Percentiles rank a stretch among this genome's conserved stretches.
These are phyloP conservation scores for Colletotrichum nymphaeae DNA, from an alignment of 2,329 filamentous ascomycete species.

Conservation along the genomic window DNA sequence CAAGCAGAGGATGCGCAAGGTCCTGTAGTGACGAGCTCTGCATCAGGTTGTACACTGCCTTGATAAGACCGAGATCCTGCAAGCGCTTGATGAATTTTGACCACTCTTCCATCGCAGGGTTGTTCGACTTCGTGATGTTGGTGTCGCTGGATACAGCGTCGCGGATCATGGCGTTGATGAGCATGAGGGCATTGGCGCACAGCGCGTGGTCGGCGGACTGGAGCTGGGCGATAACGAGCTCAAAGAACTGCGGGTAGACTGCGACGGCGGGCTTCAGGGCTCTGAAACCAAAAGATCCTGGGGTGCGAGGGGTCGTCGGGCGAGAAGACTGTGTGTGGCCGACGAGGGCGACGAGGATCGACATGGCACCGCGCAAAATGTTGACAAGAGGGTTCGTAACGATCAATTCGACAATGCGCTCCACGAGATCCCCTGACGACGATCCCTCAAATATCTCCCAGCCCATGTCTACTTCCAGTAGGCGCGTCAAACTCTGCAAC, in stretches of 20 bases:
- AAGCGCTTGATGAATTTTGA: slow-evolving; percentile 93
- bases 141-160: slow-evolving; percentile 85
- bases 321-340: slow-evolving; percentile 78
- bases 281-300: slow-evolving; percentile 84
- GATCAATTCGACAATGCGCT: slow-evolving; percentile 88
- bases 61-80: slow-evolving; percentile 93
- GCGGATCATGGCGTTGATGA: slow-evolving; percentile 94
- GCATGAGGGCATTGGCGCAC: slow-evolving; percentile 93
- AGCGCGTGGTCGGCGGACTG: slow-evolving; percentile 95
- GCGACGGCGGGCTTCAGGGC: slow-evolving; percentile 93
- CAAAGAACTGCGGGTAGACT: slow-evolving; percentile 92
- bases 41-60: slow-evolving; percentile 92
- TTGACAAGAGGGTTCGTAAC: slow-evolving; percentile 97
- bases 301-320: slow-evolving; percentile 50
- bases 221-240: slow-evolving; percentile 90
- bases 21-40: slow-evolving; percentile 93
- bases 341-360: slow-evolving; percentile 92
- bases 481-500: slow-evolving; percentile 85
- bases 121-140: slow-evolving; percentile 41
- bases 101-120: slow-evolving; percentile 77
- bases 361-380: slow-evolving; percentile 96
- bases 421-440: slow-evolving; percentile 73
- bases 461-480: slow-evolving; percentile 96
- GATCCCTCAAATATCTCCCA: slow-evolving; percentile 86
- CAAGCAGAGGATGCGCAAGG: slow-evolving; percentile 86